Conservation (phyloP, 225 moss, liverwort and hornwort species). For the Sphagnum contortum region DNA sequence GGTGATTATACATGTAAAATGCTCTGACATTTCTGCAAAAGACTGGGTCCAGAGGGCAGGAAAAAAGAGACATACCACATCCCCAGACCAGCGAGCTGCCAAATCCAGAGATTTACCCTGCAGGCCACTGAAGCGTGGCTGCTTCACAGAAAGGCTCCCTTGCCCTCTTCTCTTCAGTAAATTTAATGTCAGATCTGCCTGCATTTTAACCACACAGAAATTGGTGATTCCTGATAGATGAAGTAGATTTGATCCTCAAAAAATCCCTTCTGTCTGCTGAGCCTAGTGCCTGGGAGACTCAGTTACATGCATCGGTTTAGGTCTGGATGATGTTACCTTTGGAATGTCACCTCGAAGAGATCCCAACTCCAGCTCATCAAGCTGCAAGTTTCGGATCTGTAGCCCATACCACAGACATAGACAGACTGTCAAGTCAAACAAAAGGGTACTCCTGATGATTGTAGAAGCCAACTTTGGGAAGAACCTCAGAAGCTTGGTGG, state of each 20-base stretch:
- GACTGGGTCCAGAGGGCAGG: too few relatives aligned
- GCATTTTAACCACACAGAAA: slow-evolving; percentile 6
- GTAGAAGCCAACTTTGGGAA: too few relatives aligned
- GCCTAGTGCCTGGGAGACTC: too few relatives aligned
- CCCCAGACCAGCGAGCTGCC: slow-evolving; percentile 97
- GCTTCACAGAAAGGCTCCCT: slow-evolving; percentile 77
- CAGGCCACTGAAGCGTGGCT: slow-evolving; percentile 88
- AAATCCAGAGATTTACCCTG: slow-evolving; percentile 93
- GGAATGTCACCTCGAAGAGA: slow-evolving; percentile 94
- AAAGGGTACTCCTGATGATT: too few relatives aligned
- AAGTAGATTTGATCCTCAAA: background rate
- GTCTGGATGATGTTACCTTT: slow-evolving; percentile 38
- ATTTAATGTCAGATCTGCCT: slow-evolving; percentile 91
- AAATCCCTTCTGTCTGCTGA: too few relatives aligned
- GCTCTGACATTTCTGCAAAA: too few relatives aligned
- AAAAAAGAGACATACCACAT: slow-evolving; percentile 53
- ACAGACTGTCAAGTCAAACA: too few relatives aligned
- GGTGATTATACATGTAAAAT: background rate
- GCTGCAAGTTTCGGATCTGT: slow-evolving; percentile 91
- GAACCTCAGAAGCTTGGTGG: too few relatives aligned
- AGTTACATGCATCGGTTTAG: too few relatives aligned
- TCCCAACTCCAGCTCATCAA: slow-evolving; percentile 95
- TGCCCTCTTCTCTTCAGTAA: slow-evolving; percentile 90
- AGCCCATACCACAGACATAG: background rate
- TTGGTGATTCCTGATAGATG: background rate